Percentiles rank a stretch among this genome's conserved stretches.
These are phyloP conservation scores for Brassica carinata DNA, from an alignment of 345 rosid species.

Conservation along the genomic window DNA sequence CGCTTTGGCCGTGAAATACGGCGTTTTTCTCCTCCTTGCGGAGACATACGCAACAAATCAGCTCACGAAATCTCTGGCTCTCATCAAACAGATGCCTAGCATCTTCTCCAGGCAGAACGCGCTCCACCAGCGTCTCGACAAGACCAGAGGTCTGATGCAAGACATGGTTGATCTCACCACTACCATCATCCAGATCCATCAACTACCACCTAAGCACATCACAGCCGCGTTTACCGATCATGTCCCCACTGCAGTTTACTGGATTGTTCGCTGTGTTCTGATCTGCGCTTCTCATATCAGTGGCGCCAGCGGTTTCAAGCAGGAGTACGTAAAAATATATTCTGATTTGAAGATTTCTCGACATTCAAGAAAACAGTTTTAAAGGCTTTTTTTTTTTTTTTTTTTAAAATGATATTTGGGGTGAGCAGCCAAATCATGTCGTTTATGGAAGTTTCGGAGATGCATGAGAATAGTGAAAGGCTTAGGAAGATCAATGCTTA, in stretches of 20 bases:
- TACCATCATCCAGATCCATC: constrained; percentile 57
- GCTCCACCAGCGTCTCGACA: constrained; percentile 59
- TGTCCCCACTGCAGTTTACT: constrained; percentile 74
- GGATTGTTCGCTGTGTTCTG: constrained; percentile 73
- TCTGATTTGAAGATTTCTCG: too few species aligned
- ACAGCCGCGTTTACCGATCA: constrained; percentile 48
- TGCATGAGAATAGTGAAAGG: constrained; percentile 65
- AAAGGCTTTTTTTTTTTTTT: neutral
- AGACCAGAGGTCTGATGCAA: constrained; percentile 51
- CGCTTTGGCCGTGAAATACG: constrained; percentile 81
- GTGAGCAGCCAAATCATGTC: constrained; percentile 50
- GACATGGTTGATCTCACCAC: constrained; percentile 65
- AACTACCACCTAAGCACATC: constrained; percentile 65
- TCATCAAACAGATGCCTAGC: constrained; percentile 72
- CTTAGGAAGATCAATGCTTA: constrained; percentile 53
- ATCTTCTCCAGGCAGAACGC: constrained; percentile 51
- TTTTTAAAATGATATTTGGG: too few species aligned
- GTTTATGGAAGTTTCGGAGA: constrained; percentile 67
- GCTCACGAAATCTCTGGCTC: constrained; percentile 77
- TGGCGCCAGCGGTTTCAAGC: constrained; percentile 54
- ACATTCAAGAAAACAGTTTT: neutral
- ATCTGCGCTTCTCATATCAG: constrained; percentile 68
- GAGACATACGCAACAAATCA: constrained; percentile 69
- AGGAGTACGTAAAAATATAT: neutral
- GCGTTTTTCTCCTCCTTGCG: constrained; percentile 76